Conservation (phyloP, 116 monocot genomes). For the Cymodocea nodosa region DNA sequence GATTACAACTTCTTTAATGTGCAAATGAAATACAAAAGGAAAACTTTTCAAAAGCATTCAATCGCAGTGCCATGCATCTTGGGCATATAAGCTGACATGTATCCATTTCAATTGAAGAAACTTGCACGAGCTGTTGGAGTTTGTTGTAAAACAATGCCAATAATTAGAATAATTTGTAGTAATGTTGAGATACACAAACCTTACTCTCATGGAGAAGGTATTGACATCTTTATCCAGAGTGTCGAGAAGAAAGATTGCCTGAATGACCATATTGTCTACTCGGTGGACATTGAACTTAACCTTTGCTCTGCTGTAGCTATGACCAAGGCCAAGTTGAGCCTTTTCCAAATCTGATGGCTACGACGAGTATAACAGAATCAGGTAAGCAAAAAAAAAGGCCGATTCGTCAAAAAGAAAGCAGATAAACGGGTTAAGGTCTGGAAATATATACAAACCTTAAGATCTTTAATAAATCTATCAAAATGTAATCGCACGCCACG, state of each 20-base stretch:
- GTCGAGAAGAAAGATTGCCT: constrained; percentile 85
- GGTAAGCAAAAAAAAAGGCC: not conserved
- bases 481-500: constrained; percentile 80
- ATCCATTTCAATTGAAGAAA: too few species aligned
- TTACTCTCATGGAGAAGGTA: constrained; percentile 92
- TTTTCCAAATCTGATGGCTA: constrained; percentile 70
- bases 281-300: constrained; percentile 98
- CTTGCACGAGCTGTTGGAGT: too few species aligned
- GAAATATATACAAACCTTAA: constrained; percentile 38
- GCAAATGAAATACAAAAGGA: too few species aligned
- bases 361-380: not conserved
- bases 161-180: too few species aligned
- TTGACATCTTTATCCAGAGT: constrained; percentile 91
- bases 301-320: constrained; percentile 93
- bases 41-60: too few species aligned
- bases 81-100: too few species aligned
- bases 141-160: too few species aligned
- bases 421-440: too few species aligned
- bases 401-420: not conserved
- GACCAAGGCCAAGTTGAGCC: constrained; percentile 83
- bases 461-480: constrained; percentile 59
- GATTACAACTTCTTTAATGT: too few species aligned
- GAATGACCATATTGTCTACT: constrained; percentile 97
- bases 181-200: constrained; percentile 27
- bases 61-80: too few species aligned